Evolutionary conservation across 495 filamentous ascomycete genomes (phyloP).

Genomic region (Gamarada debralockiae): DNA sequence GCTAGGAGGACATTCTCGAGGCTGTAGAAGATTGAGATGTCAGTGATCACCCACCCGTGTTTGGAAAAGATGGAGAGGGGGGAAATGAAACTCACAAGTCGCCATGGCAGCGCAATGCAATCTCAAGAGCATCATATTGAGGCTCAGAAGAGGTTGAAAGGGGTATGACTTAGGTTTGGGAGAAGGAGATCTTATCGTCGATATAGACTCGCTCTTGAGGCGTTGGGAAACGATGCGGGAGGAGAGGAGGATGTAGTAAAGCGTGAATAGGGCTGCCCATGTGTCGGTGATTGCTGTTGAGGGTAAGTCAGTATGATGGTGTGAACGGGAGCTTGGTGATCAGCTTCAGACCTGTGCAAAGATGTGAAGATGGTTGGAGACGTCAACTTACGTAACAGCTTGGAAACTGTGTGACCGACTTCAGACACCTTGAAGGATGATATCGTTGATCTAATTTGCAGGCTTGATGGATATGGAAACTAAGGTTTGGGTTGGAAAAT

Average conservation of each 20-base stretch:
- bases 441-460: background rate
- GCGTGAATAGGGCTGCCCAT: constrained; percentile 12
- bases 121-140: constrained; percentile 46
- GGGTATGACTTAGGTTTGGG: background rate
- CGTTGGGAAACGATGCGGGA: constrained; percentile 5
- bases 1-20: constrained; percentile 86
- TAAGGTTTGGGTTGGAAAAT: too few species aligned
- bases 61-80: too few species aligned
- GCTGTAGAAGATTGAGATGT: background rate
- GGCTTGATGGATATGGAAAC: too few species aligned
- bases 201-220: background rate
- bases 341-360: too few species aligned
- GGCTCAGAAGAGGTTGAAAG: background rate
- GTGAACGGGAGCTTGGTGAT: background rate
- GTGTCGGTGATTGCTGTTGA: constrained; percentile 12
- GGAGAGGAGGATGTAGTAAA: constrained; percentile 15
- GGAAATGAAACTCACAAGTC: constrained; percentile 58
- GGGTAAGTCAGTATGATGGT: background rate
- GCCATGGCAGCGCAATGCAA: constrained; percentile 80
- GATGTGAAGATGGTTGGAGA: background rate
- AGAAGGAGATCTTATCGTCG: background rate
- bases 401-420: constrained; percentile 5
- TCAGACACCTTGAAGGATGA: background rate
- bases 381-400: constrained; percentile 13
- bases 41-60: too few species aligned